Evolutionary conservation across 1,139 yeast species (phyloP), one percentile per base, ranked within the genome.

Genomic region (Suhomyces bribrorum): DNA sequence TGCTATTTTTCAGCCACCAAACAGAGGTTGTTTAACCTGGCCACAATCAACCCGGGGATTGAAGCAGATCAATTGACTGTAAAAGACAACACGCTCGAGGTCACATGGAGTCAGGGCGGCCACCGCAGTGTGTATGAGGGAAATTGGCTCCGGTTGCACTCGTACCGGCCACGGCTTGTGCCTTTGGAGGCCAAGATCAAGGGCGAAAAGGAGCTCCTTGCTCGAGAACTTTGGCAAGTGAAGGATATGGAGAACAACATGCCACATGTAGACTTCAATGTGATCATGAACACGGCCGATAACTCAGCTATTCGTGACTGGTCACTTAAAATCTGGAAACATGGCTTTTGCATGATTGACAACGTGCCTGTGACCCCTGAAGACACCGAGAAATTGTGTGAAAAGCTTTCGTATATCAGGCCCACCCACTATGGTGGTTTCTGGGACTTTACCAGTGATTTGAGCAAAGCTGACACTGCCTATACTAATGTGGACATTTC

Each of bases 371-470:
- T 69, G 3, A 65, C 69, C 11, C 81, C 87, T 0, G 79, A 78
- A 48, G 84, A 69, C 17, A 83, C 92, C 1, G 75, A 82, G 51
- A 62, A 62, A 44, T 67, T 84, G 38, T 77, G 83, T 42, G 81
- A 81, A 47, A 64, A 78, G 49, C 71, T 84, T 45, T 75, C 82
- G 39, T 82, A 79, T 54, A 77, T 83, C 40, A 66, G 86, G 28
- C 84, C 83, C 15, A 84, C 92, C 2, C 90, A 84, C 57, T 84
- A 84, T 47, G 90, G 89, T 12, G 89, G 87, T 4, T 83, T 84
- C 59, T 84, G 90, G 89, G 89, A 83, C 52, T 83, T 84, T 56
- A 83, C 90, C 15, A 75, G 87, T 11, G 87, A 84, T 54, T 64
- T 84, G 52, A 73, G 83, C 31, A 82, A 79, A 62, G 78, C 79